A percentile compares a stretch with the other conserved stretches of the same genome.
Conservation (phyloP, 2,329 filamentous ascomycete genomes). For the Aspergillus sp. region DNA sequence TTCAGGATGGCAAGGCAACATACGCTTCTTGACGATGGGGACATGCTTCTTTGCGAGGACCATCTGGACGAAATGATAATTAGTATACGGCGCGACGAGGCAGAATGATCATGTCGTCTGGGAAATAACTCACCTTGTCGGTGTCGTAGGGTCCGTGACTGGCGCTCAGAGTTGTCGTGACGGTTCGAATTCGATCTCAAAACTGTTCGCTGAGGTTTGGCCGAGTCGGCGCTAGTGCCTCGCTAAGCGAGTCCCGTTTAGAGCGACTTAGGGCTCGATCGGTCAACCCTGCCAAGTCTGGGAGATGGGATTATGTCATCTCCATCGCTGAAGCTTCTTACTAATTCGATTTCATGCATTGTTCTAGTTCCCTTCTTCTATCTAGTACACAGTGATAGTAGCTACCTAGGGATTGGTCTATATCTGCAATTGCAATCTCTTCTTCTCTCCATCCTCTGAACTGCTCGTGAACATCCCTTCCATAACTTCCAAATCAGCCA, state of each 20-base stretch:
- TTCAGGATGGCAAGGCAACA: slow-evolving; percentile 45
- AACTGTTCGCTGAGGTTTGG: slow-evolving; percentile 37
- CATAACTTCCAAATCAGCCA: slow-evolving; percentile 53
- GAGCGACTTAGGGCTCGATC: slow-evolving; percentile 24
- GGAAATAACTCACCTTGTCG: slow-evolving; percentile 42
- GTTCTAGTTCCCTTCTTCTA: too few relatives aligned
- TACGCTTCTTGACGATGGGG: slow-evolving; percentile 99
- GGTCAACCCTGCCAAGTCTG: slow-evolving; percentile 6
- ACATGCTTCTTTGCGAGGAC: slow-evolving; percentile 99
- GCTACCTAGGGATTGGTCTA: not conserved
- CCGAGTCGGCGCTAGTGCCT: slow-evolving; percentile 33
- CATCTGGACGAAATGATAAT: slow-evolving; percentile 59
- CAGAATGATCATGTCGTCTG: not conserved
- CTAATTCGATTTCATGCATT: not conserved
- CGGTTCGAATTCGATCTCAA: slow-evolving; percentile 39
- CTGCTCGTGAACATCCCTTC: slow-evolving; percentile 36
- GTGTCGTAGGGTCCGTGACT: slow-evolving; percentile 42
- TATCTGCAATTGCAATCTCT: slow-evolving; percentile 25
- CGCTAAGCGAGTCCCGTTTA: slow-evolving; percentile 31
- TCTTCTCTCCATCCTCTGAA: slow-evolving; percentile 28
- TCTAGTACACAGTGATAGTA: too few relatives aligned
- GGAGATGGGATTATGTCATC: not conserved
- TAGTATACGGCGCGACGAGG: slow-evolving; percentile 1
- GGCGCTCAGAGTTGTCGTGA: slow-evolving; percentile 45
- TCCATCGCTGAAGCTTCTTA: not conserved